Base-by-base conservation (phyloP, 495 filamentous ascomycete species). In the Amorphotheca resinae region DNA sequence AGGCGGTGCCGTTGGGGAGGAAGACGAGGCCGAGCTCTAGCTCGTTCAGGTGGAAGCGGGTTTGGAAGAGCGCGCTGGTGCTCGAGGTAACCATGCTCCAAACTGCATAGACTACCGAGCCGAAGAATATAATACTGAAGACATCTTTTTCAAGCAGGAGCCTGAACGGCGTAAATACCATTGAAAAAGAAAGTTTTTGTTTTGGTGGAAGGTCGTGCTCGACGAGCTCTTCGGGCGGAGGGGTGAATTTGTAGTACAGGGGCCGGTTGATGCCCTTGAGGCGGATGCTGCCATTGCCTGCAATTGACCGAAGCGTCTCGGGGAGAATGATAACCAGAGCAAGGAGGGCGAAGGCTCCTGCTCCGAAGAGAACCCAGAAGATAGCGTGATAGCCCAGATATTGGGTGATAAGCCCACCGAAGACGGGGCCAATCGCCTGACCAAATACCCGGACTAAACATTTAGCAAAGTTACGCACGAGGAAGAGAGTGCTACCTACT, bases 11-110 rank as follows among this genome's bases (percentile, higher is more conserved):
- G 40, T 76, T 67, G 0, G 74, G 71, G 0, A 79, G 54, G 38
- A 67, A 76, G 39, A 68, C 74, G 1, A 82, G 61, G 1, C 78
- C 79, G 25, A 81, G 69, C 46, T 77, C 63, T 3, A 84, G 64
- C 9, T 79, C 66, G 44, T 70, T 72, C 45, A 76, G 74, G 16
- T 63, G 54, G 52, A 85, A 85, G 1, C 76, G 71, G 1, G 65
- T 57, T 2, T 64, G 54, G 41, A 84, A 78, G n/a, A 74, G 59
- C 4, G 66, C 58, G 0, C 68, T 69, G 60, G 72, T 71, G 33
- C 65, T 65, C 0, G 72, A 69, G 38, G 72, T 74, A 46, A 61
- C 70, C 66, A 73, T 73, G 38, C 70, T 65, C 70, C 69, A 75
- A 23, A 70, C 62, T 9, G 69, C 59, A 46, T 73, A 74, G 42